phyloP scores from a whole-genome alignment of 495 filamentous ascomycete species.

The Lindgomyces ingoldianus region DNA sequence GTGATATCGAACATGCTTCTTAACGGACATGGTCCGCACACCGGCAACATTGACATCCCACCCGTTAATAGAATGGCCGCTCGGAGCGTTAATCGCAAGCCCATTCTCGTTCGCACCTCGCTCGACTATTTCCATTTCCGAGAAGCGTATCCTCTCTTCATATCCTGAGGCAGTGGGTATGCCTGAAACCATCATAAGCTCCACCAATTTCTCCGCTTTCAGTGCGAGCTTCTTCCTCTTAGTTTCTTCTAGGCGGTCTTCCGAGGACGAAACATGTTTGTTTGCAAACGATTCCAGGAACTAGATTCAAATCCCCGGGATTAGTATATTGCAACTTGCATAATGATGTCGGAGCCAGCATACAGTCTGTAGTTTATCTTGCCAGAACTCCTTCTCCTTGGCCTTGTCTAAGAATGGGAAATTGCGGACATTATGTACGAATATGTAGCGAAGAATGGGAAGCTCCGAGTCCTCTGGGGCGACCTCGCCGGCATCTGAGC shows the following conservation, averaged over 20 bases:
- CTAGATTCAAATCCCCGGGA: constrained; percentile 48
- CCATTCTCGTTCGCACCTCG: constrained; percentile 88
- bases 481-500: constrained; percentile 87
- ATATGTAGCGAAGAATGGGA: constrained; percentile 92
- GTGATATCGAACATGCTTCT: constrained; percentile 86
- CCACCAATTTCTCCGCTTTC: constrained; percentile 92
- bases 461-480: constrained; percentile 91
- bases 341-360: constrained; percentile 42
- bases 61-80: constrained; percentile 86
- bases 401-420: constrained; percentile 97
- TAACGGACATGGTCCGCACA: constrained; percentile 75
- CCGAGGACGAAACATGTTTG: constrained; percentile 94
- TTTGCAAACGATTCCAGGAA: constrained; percentile 98
- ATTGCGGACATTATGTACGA: constrained; percentile 95
- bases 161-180: constrained; percentile 95
- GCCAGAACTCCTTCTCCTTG: constrained; percentile 98
- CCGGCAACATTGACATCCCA: constrained; percentile 97
- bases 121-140: constrained; percentile 94
- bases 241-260: constrained; percentile 93
- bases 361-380: constrained; percentile 94
- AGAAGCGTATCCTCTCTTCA: constrained; percentile 93
- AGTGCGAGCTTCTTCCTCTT: constrained; percentile 88
- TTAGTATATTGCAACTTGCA: not conserved
- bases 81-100: constrained; percentile 77
- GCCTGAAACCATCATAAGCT: constrained; percentile 99